Conservation (phyloP, 805 yeast species). For the Candida fluviatilis region DNA sequence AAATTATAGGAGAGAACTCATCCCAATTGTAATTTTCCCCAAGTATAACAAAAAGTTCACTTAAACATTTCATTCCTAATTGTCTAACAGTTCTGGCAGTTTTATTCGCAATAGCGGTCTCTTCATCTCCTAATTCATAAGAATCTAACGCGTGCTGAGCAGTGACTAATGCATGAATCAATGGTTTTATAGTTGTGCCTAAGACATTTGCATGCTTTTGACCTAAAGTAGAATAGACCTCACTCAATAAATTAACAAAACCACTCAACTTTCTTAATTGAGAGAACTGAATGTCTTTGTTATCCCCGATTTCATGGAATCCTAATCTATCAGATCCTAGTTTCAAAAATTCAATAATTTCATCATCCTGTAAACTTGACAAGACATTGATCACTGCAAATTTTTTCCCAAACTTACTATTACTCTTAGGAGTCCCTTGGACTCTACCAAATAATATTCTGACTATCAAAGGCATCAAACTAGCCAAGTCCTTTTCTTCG, state of each 20-base stretch:
- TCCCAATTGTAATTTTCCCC: conserved; percentile 56
- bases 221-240: conserved; percentile 57
- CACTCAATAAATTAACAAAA: conserved; percentile 56
- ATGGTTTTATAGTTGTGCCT: conserved; percentile 49
- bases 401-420: conserved; percentile 68
- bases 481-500: conserved; percentile 55
- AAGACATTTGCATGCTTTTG: conserved; percentile 48
- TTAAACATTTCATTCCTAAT: conserved; percentile 61
- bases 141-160: conserved; percentile 38
- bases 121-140: conserved; percentile 9
- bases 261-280: conserved; percentile 55
- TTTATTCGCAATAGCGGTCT: conserved; percentile 24
- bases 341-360: conserved; percentile 55
- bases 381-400: conserved; percentile 63
- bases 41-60: conserved; percentile 49
- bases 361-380: conserved; percentile 49
- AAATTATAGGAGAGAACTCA: conserved; percentile 45
- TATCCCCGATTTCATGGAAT: conserved; percentile 28
- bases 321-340: conserved; percentile 58
- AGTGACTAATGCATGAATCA: conserved; percentile 49
- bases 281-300: conserved; percentile 16
- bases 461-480: conserved; percentile 66
- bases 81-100: conserved; percentile 60
- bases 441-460: conserved; percentile 85
- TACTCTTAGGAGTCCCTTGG: conserved; percentile 63